Evolutionary conservation across 352 stramenopile species (phyloP), one percentile per base, ranked within the genome.

Genomic region (Albugo candida): DNA sequence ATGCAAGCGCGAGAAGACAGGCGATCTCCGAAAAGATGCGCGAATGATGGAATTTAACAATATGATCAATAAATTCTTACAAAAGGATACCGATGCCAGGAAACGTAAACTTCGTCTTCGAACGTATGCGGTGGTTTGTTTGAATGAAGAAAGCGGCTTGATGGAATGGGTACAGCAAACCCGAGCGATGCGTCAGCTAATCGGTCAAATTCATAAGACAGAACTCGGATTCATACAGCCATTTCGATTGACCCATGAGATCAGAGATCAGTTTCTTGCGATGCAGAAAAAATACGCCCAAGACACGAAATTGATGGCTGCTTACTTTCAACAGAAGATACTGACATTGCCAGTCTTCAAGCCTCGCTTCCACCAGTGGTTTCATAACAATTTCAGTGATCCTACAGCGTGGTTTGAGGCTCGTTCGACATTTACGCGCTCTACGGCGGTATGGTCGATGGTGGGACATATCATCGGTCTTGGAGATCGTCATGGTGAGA

Each of bases 101-200:
- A 86, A 91, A 49, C 78, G 88, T 11, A 92, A 93, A 49, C 65
- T 99, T 5, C 78, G 92, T 14, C 63, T 99, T 31, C 81, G 94
- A 0, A 99, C 96, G 10, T 99, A 98, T 63, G 91, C 93, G 4
- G 96, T 99, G 3, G 93, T 98, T 13, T 98, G 93, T 64, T 70
- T 99, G 45, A 97, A 97, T 51, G 96, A 99, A 82, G 95, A 99
- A 61, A 98, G 91, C 63, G 96, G 96, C 5, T 74, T 99, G 42
- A 87, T 99, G 51, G 96, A 99, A 67, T 99, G 96, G 96, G 95
- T 99, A n/a, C 79, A 74, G 19, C 77, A 97, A 53, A 99, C 95
- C 5, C 83, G 95, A 41, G 89, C 92, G 2, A 85, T 99, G 77
- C 75, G 80, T 18, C 75, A 91, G 47, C 62, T 92, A 11, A 83